Conservation (phyloP, 495 filamentous ascomycete species). For the Annulohypoxylon bovei region DNA sequence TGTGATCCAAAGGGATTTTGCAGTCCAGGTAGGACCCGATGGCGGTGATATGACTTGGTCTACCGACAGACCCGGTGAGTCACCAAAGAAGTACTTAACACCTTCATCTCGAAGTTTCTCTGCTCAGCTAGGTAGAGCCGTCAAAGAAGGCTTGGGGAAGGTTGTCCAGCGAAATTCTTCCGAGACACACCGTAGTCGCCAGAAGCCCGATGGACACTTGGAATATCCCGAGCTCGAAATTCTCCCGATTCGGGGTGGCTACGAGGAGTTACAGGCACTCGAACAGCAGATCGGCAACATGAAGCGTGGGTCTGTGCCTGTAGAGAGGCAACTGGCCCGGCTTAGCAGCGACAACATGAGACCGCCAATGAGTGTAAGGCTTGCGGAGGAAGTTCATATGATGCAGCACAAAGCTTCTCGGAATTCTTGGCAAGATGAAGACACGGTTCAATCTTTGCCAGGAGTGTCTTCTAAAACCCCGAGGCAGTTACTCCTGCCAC, state of each 20-base stretch:
- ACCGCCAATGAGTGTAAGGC: conserved; percentile 29
- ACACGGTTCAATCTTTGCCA: background rate
- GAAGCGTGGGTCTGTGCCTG: conserved; percentile 41
- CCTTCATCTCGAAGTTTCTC: conserved; percentile 38
- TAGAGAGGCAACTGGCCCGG: conserved; percentile 12
- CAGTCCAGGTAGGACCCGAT: background rate
- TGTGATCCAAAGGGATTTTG: conserved; percentile 39
- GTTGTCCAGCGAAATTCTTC: conserved; percentile 43
- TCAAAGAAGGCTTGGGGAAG: conserved; percentile 48
- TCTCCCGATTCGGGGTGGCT: conserved; percentile 43
- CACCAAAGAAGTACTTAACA: conserved; percentile 17
- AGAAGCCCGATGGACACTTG: conserved; percentile 26
- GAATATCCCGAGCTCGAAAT: conserved; percentile 53
- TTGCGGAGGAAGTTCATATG: conserved; percentile 43
- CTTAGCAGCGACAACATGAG: conserved; percentile 20
- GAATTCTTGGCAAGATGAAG: conserved; percentile 14
- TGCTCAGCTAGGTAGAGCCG: conserved; percentile 44
- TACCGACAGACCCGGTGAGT: conserved; percentile 15
- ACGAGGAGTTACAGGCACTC: conserved; percentile 46
- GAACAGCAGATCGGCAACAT: conserved; percentile 48
- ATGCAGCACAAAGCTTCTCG: conserved; percentile 23
- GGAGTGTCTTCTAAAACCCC: conserved; percentile 6
- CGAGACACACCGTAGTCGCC: conserved; percentile 10
- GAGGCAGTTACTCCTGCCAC: background rate
- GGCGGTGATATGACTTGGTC: conserved; percentile 22